Base-by-base conservation (phyloP, 345 rosid genomes). In the Clausena lansium region DNA sequence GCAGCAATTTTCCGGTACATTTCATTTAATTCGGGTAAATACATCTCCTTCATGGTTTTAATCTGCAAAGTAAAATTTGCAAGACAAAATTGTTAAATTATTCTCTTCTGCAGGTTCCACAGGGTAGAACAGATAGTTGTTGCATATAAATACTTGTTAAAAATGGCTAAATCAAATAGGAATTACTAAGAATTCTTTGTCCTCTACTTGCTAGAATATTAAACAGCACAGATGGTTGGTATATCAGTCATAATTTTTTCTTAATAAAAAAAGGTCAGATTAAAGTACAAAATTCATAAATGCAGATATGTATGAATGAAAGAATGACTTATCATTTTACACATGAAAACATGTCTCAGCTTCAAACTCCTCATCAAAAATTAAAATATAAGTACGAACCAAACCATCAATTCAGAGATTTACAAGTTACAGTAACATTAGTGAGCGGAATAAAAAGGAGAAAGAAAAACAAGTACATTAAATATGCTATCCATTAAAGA, bases 1-100 rank as follows among this genome's bases (percentile, higher is more conserved):
- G 84, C 30, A 78, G 85, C 84, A 66, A 91, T 87, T 85, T 86
- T 92, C 73, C 88, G 90, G 86, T 88, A 78, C 87, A 89, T 85
- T 67, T 91, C 94, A 84, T 66, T 88, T 68, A 94, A 83, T 61
- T 94, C 95, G 52, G 87, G 88, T 19, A 83, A 87, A 85, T 92
- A 94, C 74, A 55, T 77, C 70, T 91, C 94, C 88, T 82, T 94
- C 95, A 89, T 84, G 75, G 83, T 57, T 84, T 91, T 87, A 77
- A 94, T 85, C 98, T 92, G 85, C 85, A 82, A 77, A 75, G 69
- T 70, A 52, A 77, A 77, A 68, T 75, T 55, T 32, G 76, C 76
- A 79, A 57, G 76, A 77, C 55, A 70, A 22, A 32, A 67, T 71
- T 47, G 68, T 62, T 76, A 71, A 67, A 76, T 14, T 20, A 33